Evolutionary conservation across 768 basidiomycete species (phyloP), one percentile per base, ranked within the genome.

Genomic region (Ramaria sp.): DNA sequence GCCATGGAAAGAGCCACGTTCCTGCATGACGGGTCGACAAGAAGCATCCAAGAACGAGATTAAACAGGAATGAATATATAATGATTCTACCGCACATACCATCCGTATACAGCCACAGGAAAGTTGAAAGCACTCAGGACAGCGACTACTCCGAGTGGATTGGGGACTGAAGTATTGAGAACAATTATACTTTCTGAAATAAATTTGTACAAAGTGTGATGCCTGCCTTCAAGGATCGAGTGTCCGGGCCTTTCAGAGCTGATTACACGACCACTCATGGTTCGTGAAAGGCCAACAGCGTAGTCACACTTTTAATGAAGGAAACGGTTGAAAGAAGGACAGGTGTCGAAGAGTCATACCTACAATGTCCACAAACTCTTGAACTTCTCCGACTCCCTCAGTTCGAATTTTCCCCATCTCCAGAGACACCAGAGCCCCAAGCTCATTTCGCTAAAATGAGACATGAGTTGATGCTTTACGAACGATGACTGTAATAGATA

Each of bases 41-140:
- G 61, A 58, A 48, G 49, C 51, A 50, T 22, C 57, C 57, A 43
- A 54, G 7, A 27, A 20, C 20, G 22, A 17, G 56, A 43, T 27
- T 37, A 46, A 52, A 42, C 7, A 13, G 19, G 34, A 37, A 20
- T 52, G 48, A 3, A 6, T 4, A 34, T 15, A 37, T 51, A n/a
- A 52, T 38, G 19, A 22, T 7, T 15, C 31, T 39, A 39, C 31
- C 22, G 59, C 39, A 64, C 73, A 41, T 69, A 86, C 90, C 91
- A 93, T 61, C 91, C 91, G 69, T 90, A 91, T 45, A 94, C 91
- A 34, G 92, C 92, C 43, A 91, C 84, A 10, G 95, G 95, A 67
- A 97, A 98, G 69, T 98, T 98, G 76, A 96, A 97, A 0, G 95
- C 95, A 20, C 90, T 86, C 52, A 98, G 71, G 10, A 95, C 81